Evolutionary conservation across 75 land plant genomes (phyloP).

Genomic region (Sequoia sempervirens): DNA sequence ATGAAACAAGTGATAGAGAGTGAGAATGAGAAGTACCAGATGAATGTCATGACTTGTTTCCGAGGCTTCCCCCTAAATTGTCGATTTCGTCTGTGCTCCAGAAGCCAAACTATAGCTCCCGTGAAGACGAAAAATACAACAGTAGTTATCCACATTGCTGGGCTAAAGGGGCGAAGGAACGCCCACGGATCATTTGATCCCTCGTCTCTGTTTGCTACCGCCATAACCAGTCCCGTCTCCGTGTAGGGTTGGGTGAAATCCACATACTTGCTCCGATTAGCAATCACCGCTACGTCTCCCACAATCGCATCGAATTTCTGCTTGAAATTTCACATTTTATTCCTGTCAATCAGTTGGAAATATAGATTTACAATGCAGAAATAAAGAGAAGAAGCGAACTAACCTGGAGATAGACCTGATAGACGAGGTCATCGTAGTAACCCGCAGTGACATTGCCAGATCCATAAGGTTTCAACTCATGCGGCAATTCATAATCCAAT

Average conservation of each 20-base stretch:
- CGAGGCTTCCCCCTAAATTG: too few relatives aligned
- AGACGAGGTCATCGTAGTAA: conserved; percentile 22
- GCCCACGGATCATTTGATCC: not conserved
- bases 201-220: not conserved
- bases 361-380: not conserved
- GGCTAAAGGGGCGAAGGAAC: conserved; percentile 10
- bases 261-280: not conserved
- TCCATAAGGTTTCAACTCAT: too few relatives aligned
- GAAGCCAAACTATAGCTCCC: conserved; percentile 22
- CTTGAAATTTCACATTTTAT: conserved; percentile 4
- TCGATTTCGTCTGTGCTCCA: conserved; percentile 13
- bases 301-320: conserved; percentile 60
- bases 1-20: not conserved
- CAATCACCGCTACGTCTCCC: too few relatives aligned
- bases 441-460: conserved; percentile 1
- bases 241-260: not conserved
- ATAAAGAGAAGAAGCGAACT: not conserved
- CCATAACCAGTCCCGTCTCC: not conserved
- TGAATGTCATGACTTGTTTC: not conserved
- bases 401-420: conserved; percentile 27
- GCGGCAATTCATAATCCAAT: too few relatives aligned
- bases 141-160: not conserved
- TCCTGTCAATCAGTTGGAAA: not conserved
- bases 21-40: conserved; percentile 12
- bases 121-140: conserved; percentile 23